Percentiles rank a stretch among this genome's conserved stretches.
phyloP scores from a whole-genome alignment of 345 rosid genomes.

The Eucalyptus brandiana region DNA sequence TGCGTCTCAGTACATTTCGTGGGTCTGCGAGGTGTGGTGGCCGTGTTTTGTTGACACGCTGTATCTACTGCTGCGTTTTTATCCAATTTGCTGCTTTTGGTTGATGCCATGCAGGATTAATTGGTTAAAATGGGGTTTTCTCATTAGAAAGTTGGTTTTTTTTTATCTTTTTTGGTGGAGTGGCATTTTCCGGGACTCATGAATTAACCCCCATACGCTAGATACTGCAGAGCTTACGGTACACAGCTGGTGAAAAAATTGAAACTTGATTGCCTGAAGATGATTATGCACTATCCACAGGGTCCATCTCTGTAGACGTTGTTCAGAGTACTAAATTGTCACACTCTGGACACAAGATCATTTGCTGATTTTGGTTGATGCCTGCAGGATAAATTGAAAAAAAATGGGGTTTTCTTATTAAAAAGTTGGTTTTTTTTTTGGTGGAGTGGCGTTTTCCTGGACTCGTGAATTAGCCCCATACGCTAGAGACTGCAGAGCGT shows the following conservation, averaged over 20 bases:
- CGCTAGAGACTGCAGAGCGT: neutral
- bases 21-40: neutral
- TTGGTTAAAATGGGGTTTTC: neutral
- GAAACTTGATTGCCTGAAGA: neutral
- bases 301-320: neutral
- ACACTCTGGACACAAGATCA: neutral
- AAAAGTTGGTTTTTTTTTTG: neutral
- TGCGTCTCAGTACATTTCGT: neutral
- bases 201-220: neutral
- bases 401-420: neutral
- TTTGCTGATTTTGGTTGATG: neutral
- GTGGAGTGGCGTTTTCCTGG: neutral
- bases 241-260: neutral
- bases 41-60: neutral
- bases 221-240: neutral
- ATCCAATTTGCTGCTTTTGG: neutral
- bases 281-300: neutral
- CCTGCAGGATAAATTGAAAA: neutral
- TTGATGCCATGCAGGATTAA: neutral
- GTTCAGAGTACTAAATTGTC: neutral
- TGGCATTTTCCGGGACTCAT: neutral
- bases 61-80: neutral
- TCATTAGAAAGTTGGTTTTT: neutral
- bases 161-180: neutral
- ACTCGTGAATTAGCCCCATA: neutral